Base-by-base conservation (phyloP, 73 alveolate genomes). In the Paramecium sonneborni region DNA sequence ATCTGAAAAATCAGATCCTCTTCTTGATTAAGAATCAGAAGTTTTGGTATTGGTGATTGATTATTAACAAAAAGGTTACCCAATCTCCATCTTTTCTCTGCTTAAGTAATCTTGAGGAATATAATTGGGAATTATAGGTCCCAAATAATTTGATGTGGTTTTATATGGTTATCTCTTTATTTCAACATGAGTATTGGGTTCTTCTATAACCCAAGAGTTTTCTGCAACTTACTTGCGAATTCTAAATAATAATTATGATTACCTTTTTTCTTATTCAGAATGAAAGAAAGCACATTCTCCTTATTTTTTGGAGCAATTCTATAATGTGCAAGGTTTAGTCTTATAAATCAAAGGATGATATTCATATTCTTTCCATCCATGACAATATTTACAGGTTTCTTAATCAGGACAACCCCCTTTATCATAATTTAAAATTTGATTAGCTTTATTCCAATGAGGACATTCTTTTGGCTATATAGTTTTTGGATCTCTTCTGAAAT, bases 341-440 rank as follows among this genome's bases (percentile, higher is more conserved):
- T 96, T 96, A 56, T 94, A 96, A 56, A 88, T 92, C 23, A 57
- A 79, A 9, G 98, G 99, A 68, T 96, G 99, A 85, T 94, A 96
- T 85, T 96, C 99, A 85, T 88, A 87, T 85, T 96, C 99, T 58
- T 96, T 96, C 99, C 99, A 96, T 6, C 99, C 99, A 86, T 96
- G 99, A 82, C 96, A 86, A 57, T 88, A 69, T 1, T 21, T 20
- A 86, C 99, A 96, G 11, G 37, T 30, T 43, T 82, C 84, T 57
- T 92, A 94, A 68, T 95, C 96, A 3, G 88, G 69, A 74, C 99
- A 96, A 21, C 98, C 98, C 20, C 96, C 96, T 55, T 96, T 93
- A 37, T 92, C 92, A 85, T 94, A 96, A 28, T 84, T 46, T 23
- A 68, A 38, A 9, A 95, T 76, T 67, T 35, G 48, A 5, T 58